These are phyloP conservation scores for Rhododendron simsii DNA, from an alignment of 148 eudicot genomes.

Conservation along the genomic window DNA sequence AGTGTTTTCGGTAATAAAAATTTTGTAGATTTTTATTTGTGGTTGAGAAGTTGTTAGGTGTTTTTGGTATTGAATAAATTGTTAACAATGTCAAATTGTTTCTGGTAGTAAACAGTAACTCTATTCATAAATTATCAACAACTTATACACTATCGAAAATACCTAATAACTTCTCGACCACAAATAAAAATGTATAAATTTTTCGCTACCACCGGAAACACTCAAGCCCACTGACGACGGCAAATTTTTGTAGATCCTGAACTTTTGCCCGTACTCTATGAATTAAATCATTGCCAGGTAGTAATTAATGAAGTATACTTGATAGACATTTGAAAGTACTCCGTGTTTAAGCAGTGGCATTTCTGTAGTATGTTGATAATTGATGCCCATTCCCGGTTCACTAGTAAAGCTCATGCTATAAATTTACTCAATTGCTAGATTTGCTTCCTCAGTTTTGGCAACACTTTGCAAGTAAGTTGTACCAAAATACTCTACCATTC, in stretches of 20 bases:
- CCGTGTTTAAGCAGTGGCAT: conserved; percentile 1
- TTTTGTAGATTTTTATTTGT: too few species aligned
- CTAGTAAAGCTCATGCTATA: not conserved
- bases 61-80: too few species aligned
- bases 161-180: too few species aligned
- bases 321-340: not conserved
- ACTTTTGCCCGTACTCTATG: not conserved
- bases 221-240: too few species aligned
- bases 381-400: not conserved
- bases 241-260: not conserved
- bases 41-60: too few species aligned
- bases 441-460: conserved; percentile 2
- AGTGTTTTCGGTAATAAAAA: too few species aligned
- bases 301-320: not conserved
- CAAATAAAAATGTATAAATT: too few species aligned
- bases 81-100: too few species aligned
- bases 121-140: too few species aligned
- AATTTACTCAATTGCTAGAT: conserved; percentile 4
- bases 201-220: too few species aligned
- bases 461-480: not conserved
- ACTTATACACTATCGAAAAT: too few species aligned
- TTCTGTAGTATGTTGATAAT: not conserved
- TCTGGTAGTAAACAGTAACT: too few species aligned
- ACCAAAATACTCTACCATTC: not conserved
- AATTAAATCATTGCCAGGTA: not conserved